Percentiles rank a stretch among this genome's conserved stretches.
These are phyloP conservation scores for Syzygium grande DNA, from an alignment of 345 rosid species.

Conservation along the genomic window DNA sequence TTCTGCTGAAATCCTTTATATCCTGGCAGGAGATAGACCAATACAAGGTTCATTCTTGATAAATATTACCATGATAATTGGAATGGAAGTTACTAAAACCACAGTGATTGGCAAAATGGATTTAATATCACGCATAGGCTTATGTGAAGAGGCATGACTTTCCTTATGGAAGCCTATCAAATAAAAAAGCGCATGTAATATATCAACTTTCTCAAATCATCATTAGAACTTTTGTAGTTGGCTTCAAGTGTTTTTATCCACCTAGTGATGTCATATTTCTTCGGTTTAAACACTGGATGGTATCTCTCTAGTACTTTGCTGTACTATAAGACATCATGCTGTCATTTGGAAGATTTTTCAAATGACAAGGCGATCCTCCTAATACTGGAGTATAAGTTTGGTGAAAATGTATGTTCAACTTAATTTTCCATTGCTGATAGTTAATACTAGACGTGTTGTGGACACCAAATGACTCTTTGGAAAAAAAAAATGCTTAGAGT, in stretches of 20 bases:
- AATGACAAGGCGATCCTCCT: background rate
- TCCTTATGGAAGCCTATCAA: background rate
- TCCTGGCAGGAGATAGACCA: background rate
- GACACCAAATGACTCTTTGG: background rate
- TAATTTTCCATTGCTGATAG: background rate
- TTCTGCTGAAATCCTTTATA: background rate
- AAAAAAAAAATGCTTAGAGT: background rate
- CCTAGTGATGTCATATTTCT: background rate
- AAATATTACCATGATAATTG: background rate
- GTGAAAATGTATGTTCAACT: background rate
- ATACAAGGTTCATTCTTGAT: background rate
- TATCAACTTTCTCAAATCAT: background rate
- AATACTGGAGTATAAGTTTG: background rate
- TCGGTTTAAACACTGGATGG: background rate
- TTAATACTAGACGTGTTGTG: background rate
- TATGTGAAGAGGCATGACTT: background rate
- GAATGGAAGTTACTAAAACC: background rate
- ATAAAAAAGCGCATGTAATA: background rate
- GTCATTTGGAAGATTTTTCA: background rate
- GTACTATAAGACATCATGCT: background rate
- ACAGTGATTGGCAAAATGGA: background rate
- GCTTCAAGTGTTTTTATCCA: background rate
- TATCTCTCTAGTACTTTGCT: background rate
- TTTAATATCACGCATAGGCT: background rate
- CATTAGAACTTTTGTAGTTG: background rate